A percentile compares a stretch with the other conserved stretches of the same genome.
These are phyloP conservation scores for Geranium incanum DNA, from an alignment of 441 rosid genomes.

Conservation along the genomic window DNA sequence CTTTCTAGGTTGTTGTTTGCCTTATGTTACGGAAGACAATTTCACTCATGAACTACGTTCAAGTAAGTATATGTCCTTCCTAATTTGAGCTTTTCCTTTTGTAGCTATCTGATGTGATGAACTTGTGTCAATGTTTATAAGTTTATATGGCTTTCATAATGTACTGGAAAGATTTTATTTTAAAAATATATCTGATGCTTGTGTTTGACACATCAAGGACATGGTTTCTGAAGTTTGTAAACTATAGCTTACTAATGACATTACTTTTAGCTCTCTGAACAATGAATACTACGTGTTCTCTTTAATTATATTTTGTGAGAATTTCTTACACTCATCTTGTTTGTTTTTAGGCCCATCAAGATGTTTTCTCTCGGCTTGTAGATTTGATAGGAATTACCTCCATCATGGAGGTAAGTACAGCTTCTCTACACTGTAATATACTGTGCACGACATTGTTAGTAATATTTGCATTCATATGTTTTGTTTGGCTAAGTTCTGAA, in stretches of 20 bases:
- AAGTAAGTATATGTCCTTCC: constrained; percentile 43
- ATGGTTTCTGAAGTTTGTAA: not conserved
- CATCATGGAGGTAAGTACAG: constrained; percentile 76
- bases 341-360: constrained; percentile 60
- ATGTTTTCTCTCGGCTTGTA: constrained; percentile 66
- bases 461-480: not conserved
- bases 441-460: constrained; percentile 6
- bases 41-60: constrained; percentile 75
- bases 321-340: not conserved
- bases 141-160: not conserved
- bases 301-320: not conserved
- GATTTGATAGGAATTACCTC: constrained; percentile 95
- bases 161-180: not conserved
- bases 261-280: too few relatives aligned
- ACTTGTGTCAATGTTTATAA: too few relatives aligned
- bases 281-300: not conserved
- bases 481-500: not conserved
- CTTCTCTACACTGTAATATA: not conserved
- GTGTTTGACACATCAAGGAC: not conserved
- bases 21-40: constrained; percentile 86
- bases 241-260: not conserved
- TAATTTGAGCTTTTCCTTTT: not conserved
- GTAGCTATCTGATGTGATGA: not conserved
- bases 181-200: not conserved
- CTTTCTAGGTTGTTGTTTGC: constrained; percentile 74